These are phyloP conservation scores for Penicillium sp. DNA, from an alignment of 2,329 filamentous ascomycete genomes.

Conservation along the genomic window DNA sequence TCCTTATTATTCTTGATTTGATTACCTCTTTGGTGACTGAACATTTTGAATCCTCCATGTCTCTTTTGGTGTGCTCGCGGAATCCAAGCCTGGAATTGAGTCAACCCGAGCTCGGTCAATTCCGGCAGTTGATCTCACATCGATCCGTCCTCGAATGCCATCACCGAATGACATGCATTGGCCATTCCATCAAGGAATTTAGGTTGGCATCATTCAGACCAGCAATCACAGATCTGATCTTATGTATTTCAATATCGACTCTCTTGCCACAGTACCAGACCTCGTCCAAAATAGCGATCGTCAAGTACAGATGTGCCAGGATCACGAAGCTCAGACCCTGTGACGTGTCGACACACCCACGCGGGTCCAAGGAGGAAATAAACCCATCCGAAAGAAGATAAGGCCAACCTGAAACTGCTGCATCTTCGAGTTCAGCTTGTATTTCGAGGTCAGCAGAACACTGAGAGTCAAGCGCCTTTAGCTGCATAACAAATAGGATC, in stretches of 20 bases:
- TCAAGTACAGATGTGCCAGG: constrained; percentile 22
- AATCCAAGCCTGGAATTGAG: neutral
- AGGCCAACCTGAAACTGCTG: constrained; percentile 21
- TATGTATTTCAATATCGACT: constrained; percentile 10
- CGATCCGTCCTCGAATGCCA: neutral
- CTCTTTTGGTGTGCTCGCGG: neutral
- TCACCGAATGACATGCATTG: constrained; percentile 3
- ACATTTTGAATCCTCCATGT: neutral
- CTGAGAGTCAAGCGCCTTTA: constrained; percentile 7
- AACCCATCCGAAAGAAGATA: constrained; percentile 12
- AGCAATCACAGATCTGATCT: constrained; percentile 4
- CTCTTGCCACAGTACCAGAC: constrained; percentile 11
- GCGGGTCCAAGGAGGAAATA: constrained; percentile 10
- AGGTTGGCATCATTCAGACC: neutral
- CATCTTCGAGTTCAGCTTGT: constrained; percentile 21
- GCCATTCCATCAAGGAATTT: constrained; percentile 9
- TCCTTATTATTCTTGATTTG: neutral
- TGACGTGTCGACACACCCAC: neutral
- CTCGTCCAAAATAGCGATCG: constrained; percentile 6
- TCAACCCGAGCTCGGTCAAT: too few relatives aligned
- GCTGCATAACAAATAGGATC: constrained; percentile 15
- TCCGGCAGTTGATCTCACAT: neutral
- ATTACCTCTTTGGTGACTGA: neutral
- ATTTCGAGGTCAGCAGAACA: constrained; percentile 10
- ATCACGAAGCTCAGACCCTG: constrained; percentile 14